Percentiles rank a stretch among this genome's conserved stretches.
Conservation (phyloP, 352 stramenopile species). For the Aphanomyces cochlioides region DNA sequence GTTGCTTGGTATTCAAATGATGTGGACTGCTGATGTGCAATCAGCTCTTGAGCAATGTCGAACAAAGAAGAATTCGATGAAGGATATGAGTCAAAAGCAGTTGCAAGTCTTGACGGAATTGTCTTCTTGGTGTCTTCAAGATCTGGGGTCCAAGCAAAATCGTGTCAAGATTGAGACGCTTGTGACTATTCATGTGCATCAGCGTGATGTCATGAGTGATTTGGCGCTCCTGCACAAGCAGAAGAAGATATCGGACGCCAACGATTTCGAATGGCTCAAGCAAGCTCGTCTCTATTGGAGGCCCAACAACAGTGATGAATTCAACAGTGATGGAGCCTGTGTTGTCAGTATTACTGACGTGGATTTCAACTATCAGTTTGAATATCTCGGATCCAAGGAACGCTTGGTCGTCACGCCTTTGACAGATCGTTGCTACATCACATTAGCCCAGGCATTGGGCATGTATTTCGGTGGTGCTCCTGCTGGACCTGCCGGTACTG, state of each 20-base stretch:
- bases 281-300: constrained; percentile 99
- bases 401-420: constrained; percentile 96
- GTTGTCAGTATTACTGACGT: constrained; percentile 98
- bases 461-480: constrained; percentile 98
- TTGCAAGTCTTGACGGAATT: constrained; percentile 91
- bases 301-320: constrained; percentile 90
- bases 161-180: constrained; percentile 98
- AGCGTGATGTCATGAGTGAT: constrained; percentile 96
- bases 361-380: constrained; percentile 98
- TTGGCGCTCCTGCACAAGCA: constrained; percentile 90
- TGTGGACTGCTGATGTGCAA: constrained; percentile 96
- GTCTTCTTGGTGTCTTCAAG: constrained; percentile 95
- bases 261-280: constrained; percentile 99
- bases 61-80: constrained; percentile 96
- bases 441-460: constrained; percentile 93
- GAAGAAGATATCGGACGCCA: constrained; percentile 96
- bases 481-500: constrained; percentile 92
- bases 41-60: constrained; percentile 92
- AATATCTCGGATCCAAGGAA: constrained; percentile 97
- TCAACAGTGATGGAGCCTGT: constrained; percentile 91
- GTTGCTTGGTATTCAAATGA: constrained; percentile 94
- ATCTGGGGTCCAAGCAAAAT: constrained; percentile 95
- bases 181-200: constrained; percentile 98
- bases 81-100: constrained; percentile 95
- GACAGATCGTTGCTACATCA: constrained; percentile 98